A percentile compares a stretch with the other conserved stretches of the same genome.
Conservation (phyloP, 306 rosid species). For the Castanopsis chinensis region DNA sequence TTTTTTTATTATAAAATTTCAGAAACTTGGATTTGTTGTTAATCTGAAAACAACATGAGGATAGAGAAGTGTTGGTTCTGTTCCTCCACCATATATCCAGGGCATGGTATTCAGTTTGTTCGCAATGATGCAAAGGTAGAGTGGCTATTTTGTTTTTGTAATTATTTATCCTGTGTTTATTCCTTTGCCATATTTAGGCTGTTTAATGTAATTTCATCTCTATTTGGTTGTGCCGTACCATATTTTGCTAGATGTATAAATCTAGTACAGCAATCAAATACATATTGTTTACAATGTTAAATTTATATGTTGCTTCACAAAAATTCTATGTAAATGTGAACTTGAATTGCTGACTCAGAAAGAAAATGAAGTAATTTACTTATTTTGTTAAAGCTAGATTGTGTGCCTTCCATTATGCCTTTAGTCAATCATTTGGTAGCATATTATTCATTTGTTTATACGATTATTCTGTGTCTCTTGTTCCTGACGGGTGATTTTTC, state of each 20-base stretch:
- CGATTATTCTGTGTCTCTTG: not conserved
- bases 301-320: not conserved
- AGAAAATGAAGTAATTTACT: not conserved
- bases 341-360: too few species aligned
- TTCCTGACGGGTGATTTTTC: not conserved
- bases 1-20: not conserved
- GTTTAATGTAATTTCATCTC: not conserved
- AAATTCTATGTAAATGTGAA: not conserved
- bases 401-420: not conserved
- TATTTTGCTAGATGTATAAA: not conserved
- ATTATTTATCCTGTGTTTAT: not conserved
- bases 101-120: constrained; percentile 89
- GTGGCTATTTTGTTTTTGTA: not conserved
- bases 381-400: not conserved
- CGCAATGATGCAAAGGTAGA: constrained; percentile 88
- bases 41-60: constrained; percentile 52
- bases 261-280: not conserved
- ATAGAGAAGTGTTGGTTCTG: constrained; percentile 96
- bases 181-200: not conserved
- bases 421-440: not conserved
- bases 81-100: constrained; percentile 86
- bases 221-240: not conserved
- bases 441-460: not conserved
- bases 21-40: constrained; percentile 1
- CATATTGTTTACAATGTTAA: not conserved